Conservation (phyloP, 768 basidiomycete species). For the Pleurotus pulmonarius region DNA sequence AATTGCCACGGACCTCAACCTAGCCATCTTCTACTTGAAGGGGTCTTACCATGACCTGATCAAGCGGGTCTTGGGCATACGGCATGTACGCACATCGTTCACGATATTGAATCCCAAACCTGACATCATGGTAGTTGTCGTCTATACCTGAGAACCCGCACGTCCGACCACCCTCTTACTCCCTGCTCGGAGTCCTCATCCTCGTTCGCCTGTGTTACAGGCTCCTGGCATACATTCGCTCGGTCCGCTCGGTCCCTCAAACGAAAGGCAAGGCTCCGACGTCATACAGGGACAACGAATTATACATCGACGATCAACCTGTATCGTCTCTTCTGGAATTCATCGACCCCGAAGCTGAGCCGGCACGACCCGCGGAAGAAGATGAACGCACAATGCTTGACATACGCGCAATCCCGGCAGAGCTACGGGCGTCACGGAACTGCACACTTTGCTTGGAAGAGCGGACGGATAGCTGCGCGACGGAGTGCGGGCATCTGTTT, state of each 20-base stretch:
- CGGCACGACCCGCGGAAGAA: constrained; percentile 59
- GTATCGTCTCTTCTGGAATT: constrained; percentile 53
- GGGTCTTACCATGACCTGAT: constrained; percentile 77
- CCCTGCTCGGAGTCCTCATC: constrained; percentile 77
- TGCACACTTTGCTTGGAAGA: constrained; percentile 87
- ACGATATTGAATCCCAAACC: not conserved
- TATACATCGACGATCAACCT: constrained; percentile 57
- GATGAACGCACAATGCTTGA: constrained; percentile 68
- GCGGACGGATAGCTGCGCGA: constrained; percentile 75
- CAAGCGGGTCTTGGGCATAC: constrained; percentile 64
- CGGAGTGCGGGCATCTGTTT: constrained; percentile 88
- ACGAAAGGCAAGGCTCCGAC: constrained; percentile 30
- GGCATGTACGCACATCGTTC: constrained; percentile 45
- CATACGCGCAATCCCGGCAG: constrained; percentile 48
- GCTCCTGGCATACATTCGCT: constrained; percentile 42
- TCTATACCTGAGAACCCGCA: constrained; percentile 68
- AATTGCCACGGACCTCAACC: constrained; percentile 63
- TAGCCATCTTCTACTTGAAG: constrained; percentile 75
- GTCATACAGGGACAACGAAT: constrained; percentile 24
- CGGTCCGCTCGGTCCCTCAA: constrained; percentile 21
- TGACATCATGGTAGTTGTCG: constrained; percentile 50
- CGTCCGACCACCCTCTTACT: constrained; percentile 77
- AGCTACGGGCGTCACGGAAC: constrained; percentile 53
- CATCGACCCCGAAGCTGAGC: constrained; percentile 48
- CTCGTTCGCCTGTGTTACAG: constrained; percentile 62